Evolutionary conservation across 257 asterid genomes (phyloP).

Genomic region (Misopates orontium): DNA sequence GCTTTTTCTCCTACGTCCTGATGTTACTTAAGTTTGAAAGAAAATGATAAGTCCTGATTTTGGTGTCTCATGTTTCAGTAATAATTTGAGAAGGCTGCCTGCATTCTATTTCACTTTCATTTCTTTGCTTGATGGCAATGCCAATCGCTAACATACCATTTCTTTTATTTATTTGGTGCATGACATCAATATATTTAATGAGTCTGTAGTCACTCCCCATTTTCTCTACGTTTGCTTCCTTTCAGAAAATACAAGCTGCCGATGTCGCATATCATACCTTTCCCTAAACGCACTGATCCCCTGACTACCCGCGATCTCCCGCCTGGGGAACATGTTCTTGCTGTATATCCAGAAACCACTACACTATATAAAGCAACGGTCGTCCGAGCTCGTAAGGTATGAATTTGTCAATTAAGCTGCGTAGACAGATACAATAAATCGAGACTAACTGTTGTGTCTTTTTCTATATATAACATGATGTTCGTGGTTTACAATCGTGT

Average conservation of each 20-base stretch:
- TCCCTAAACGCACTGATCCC: slow-evolving; percentile 79
- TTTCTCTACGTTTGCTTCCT: slow-evolving; percentile 30
- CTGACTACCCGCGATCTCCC: slow-evolving; percentile 67
- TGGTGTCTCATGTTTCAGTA: too few relatives aligned
- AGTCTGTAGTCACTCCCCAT: not conserved
- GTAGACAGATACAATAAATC: slow-evolving; percentile 10
- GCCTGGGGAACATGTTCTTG: slow-evolving; percentile 88
- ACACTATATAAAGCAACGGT: slow-evolving; percentile 97
- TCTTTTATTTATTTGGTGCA: slow-evolving; percentile 2
- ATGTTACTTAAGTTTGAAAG: too few relatives aligned
- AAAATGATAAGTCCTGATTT: too few relatives aligned
- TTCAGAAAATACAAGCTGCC: slow-evolving; percentile 94
- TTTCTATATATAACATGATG: slow-evolving; percentile 32
- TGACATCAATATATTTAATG: not conserved
- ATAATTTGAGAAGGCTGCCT: too few relatives aligned
- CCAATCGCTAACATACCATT: too few relatives aligned
- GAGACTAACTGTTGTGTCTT: slow-evolving; percentile 38
- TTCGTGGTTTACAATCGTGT: slow-evolving; percentile 28
- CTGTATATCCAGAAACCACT: slow-evolving; percentile 95
- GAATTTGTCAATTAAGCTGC: slow-evolving; percentile 4
- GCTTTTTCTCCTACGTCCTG: too few relatives aligned
- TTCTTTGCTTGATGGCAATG: too few relatives aligned
- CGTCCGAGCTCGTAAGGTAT: slow-evolving; percentile 85
- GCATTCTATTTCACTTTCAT: too few relatives aligned
- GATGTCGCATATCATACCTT: slow-evolving; percentile 83